Evolutionary conservation across 257 asterid genomes (phyloP), one percentile per base, ranked within the genome.

Genomic region (Striga asiatica): DNA sequence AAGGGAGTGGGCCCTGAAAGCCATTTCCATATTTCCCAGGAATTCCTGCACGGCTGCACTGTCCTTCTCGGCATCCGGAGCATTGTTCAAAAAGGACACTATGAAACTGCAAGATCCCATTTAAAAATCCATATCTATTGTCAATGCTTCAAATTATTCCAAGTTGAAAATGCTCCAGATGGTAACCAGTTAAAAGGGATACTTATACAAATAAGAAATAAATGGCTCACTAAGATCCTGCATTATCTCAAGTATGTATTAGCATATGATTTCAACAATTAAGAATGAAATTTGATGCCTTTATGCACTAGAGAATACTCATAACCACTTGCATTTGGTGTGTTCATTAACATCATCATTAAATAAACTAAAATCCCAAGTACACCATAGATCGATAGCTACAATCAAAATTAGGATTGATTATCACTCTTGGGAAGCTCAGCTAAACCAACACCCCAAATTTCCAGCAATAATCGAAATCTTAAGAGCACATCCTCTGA

Each of bases 1-100:
- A 16, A 92, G 97, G 4, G 97, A 58, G 70, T 92, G 98, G 43
- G 84, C 92, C 69, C 95, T 76, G 59, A 92, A 92, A 37, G 94
- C 94, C 3, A 85, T 77, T 77, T 92, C 98, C 98, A 84, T 92
- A 59, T 76, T 87, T 25, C 78, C 82, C 17, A 92, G 85, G 63
- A 92, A 92, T 56, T 77, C 89, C 68, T 88, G 98, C 60, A 84
- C 88, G 9, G 95, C 89, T 59, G 77, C 75, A 73, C 97, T 76
- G 72, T 88, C 98, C 74, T 78, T 84, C 64, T 88, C 94, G 2
- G 84, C 83, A 56, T 88, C 93, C 2, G 86, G 94, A 6, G 88
- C 77, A 58, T 77, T 77, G 82, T 92, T 84, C 77, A 71, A 38
- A 75, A 88, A 87, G 41, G 98, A 80, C 37, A 92, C 97, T 67